Conservation (phyloP, 345 rosid species). For the Pelargonium nanum region DNA sequence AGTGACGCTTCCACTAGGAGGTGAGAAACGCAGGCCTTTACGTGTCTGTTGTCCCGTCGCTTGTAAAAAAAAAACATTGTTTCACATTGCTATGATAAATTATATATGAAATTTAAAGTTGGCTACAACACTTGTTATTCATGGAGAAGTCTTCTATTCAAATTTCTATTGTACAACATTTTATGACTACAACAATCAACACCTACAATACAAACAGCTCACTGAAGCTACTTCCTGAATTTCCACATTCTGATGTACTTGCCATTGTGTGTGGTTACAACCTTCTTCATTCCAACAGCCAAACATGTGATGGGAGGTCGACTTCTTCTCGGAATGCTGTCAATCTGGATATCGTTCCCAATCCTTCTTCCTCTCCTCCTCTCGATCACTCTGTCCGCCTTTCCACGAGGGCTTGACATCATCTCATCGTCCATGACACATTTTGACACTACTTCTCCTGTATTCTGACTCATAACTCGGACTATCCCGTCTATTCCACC, state of each 20-base stretch:
- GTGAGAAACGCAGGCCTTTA: no score
- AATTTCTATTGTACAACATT: slow-evolving; percentile 8
- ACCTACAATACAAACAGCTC: not conserved
- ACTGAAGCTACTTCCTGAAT: slow-evolving; percentile 18
- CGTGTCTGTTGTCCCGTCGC: no score
- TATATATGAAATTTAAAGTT: no score
- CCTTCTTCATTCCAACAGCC: slow-evolving; percentile 77
- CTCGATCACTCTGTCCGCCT: slow-evolving; percentile 19
- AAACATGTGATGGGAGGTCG: slow-evolving; percentile 68
- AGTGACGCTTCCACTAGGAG: no score
- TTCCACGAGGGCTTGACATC: slow-evolving; percentile 16
- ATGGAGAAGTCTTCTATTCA: no score
- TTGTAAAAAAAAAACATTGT: no score
- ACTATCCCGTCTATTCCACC: slow-evolving; percentile 91
- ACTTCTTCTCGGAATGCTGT: slow-evolving; percentile 36
- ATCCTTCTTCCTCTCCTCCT: slow-evolving; percentile 44
- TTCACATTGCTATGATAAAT: no score
- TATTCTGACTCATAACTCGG: slow-evolving; percentile 58
- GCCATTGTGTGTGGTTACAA: slow-evolving; percentile 57
- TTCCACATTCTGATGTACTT: slow-evolving; percentile 62
- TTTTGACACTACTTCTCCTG: slow-evolving; percentile 47
- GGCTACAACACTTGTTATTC: no score
- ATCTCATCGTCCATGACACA: slow-evolving; percentile 31
- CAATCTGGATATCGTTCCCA: slow-evolving; percentile 22
- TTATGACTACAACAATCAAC: not conserved